These are phyloP conservation scores for Tuber aestivum DNA, from an alignment of 495 filamentous ascomycete species.

Conservation along the genomic window DNA sequence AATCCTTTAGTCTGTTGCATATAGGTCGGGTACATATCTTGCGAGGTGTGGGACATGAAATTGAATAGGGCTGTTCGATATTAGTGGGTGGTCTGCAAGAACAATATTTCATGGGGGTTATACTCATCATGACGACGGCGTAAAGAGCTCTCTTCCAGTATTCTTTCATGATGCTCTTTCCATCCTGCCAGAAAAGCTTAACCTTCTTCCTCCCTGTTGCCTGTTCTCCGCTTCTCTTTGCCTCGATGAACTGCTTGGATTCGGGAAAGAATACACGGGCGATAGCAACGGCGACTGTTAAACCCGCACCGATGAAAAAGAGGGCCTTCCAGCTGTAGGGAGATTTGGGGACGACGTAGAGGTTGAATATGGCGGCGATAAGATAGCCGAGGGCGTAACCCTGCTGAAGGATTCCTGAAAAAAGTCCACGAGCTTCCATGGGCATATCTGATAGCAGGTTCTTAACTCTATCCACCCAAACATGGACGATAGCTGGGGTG, in stretches of 20 bases:
- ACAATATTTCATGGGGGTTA: conserved; percentile 42
- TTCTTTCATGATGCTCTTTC: conserved; percentile 54
- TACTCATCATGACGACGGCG: conserved; percentile 60
- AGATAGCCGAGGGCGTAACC: conserved; percentile 73
- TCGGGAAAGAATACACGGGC: conserved; percentile 63
- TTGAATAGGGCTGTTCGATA: conserved; percentile 43
- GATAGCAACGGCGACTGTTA: conserved; percentile 60
- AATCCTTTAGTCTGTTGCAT: conserved; percentile 63
- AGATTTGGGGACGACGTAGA: conserved; percentile 51
- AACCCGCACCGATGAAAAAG: conserved; percentile 54
- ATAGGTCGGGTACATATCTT: conserved; percentile 74
- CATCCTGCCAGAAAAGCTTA: conserved; percentile 47
- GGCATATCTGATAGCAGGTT: conserved; percentile 23
- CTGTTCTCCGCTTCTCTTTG: conserved; percentile 51
- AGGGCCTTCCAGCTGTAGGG: conserved; percentile 34
- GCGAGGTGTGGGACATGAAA: conserved; percentile 57
- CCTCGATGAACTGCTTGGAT: conserved; percentile 63
- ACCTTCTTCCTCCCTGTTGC: conserved; percentile 31
- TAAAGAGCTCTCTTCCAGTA: conserved; percentile 70
- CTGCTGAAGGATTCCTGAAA: conserved; percentile 72
- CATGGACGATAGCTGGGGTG: not conserved
- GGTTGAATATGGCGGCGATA: conserved; percentile 62
- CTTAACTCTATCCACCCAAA: not conserved
- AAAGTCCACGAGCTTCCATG: conserved; percentile 60
- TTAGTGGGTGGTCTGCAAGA: conserved; percentile 5